Conservation (phyloP, 2,329 filamentous ascomycete genomes). For the Alternaria incomplexa region DNA sequence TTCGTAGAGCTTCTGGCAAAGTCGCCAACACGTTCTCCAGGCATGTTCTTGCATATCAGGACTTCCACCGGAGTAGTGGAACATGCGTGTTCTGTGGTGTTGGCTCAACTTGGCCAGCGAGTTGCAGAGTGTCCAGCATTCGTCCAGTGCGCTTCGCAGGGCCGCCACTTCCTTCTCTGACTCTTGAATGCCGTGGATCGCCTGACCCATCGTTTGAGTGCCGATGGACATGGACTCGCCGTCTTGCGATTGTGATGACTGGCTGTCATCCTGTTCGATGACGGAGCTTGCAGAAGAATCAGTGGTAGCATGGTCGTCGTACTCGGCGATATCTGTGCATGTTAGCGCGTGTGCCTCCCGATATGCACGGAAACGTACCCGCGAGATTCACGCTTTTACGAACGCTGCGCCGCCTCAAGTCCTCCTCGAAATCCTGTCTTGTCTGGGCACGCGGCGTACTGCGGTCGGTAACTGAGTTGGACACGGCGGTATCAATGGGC, state of each 20-base stretch:
- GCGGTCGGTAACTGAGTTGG: slow-evolving; percentile 58
- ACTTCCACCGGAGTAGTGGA: slow-evolving; percentile 71
- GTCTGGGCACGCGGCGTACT: slow-evolving; percentile 85
- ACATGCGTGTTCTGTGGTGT: slow-evolving; percentile 79
- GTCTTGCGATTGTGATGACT: slow-evolving; percentile 41
- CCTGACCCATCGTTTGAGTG: slow-evolving; percentile 54
- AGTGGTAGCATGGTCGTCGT: slow-evolving; percentile 45
- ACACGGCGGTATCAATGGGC: slow-evolving; percentile 76
- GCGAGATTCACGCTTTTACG: slow-evolving; percentile 78
- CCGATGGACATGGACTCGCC: slow-evolving; percentile 28
- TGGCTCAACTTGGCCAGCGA: slow-evolving; percentile 85
- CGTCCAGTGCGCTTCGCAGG: slow-evolving; percentile 76
- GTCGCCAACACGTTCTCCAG: slow-evolving; percentile 92
- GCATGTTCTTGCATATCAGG: slow-evolving; percentile 83
- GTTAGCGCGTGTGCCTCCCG: slow-evolving; percentile 15
- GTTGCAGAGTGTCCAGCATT: slow-evolving; percentile 95
- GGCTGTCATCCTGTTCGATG: slow-evolving; percentile 43
- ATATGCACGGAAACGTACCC: slow-evolving; percentile 58
- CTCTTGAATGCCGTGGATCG: slow-evolving; percentile 63
- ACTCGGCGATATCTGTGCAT: slow-evolving; percentile 54
- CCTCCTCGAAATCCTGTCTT: slow-evolving; percentile 71
- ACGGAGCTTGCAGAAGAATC: slow-evolving; percentile 39
- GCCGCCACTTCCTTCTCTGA: slow-evolving; percentile 69
- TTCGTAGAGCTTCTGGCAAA: slow-evolving; percentile 88
- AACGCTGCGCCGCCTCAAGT: slow-evolving; percentile 58